Evolutionary conservation across 2,329 filamentous ascomycete genomes (phyloP).

Genomic region (Paramyrothecium sp.): DNA sequence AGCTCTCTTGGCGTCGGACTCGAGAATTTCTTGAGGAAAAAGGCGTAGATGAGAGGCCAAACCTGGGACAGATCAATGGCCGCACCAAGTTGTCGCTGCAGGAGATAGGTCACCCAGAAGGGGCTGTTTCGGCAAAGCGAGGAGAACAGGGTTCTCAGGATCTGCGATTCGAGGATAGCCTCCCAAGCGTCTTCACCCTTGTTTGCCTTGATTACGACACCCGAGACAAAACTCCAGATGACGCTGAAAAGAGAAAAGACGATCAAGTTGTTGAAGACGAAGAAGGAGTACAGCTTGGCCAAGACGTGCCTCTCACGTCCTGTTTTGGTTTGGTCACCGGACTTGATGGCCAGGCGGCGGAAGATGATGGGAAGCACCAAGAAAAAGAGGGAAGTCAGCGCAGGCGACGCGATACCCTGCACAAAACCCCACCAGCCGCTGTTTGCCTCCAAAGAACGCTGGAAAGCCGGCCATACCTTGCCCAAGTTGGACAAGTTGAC

Average conservation of each 20-base stretch:
- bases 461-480: slow-evolving; percentile 75
- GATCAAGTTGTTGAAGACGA: slow-evolving; percentile 94
- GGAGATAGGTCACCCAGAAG: slow-evolving; percentile 92
- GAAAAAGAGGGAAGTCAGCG: slow-evolving; percentile 84
- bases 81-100: slow-evolving; percentile 90
- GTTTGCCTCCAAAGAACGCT: slow-evolving; percentile 59
- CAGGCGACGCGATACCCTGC: slow-evolving; percentile 88
- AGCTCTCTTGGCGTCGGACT: slow-evolving; percentile 86
- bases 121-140: slow-evolving; percentile 78
- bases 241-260: slow-evolving; percentile 92
- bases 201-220: slow-evolving; percentile 59
- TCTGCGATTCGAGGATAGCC: slow-evolving; percentile 62
- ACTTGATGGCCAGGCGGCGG: slow-evolving; percentile 76
- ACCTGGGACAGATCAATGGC: slow-evolving; percentile 92
- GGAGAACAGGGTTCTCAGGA: slow-evolving; percentile 65
- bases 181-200: slow-evolving; percentile 63
- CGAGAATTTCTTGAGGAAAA: slow-evolving; percentile 79
- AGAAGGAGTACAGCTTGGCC: slow-evolving; percentile 89
- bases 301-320: slow-evolving; percentile 89
- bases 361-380: slow-evolving; percentile 88
- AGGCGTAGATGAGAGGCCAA: slow-evolving; percentile 80
- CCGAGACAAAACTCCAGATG: slow-evolving; percentile 70
- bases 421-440: slow-evolving; percentile 77
- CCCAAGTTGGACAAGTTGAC: slow-evolving; percentile 82
- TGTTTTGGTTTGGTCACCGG: slow-evolving; percentile 89